Conservation (phyloP, 2,329 filamentous ascomycete species). For the Diaporthe sp. region DNA sequence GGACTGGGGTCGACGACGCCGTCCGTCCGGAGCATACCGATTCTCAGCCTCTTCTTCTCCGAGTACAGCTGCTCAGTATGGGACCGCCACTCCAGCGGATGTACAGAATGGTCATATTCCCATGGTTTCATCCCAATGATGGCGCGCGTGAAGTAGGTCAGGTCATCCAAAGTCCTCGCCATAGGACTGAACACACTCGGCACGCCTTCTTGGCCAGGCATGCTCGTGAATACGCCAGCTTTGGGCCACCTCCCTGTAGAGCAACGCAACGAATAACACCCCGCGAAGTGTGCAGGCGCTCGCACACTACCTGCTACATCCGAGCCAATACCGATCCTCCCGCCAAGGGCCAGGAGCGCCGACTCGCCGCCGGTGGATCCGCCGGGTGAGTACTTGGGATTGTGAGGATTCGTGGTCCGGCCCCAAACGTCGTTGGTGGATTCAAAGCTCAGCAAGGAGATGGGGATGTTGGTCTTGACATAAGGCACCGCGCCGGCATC, state of each 20-base stretch:
- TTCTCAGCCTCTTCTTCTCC: conserved; percentile 73
- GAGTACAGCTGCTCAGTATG: conserved; percentile 71
- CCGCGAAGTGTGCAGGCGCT: conserved; percentile 88
- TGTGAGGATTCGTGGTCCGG: conserved; percentile 85
- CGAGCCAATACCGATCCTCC: conserved; percentile 89
- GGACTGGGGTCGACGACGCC: conserved; percentile 89
- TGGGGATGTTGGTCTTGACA: conserved; percentile 91
- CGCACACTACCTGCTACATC: conserved; percentile 93
- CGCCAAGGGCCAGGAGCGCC: conserved; percentile 85
- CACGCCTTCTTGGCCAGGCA: conserved; percentile 93
- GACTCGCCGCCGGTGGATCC: conserved; percentile 91
- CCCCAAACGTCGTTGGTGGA: conserved; percentile 87
- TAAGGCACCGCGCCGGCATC: conserved; percentile 91
- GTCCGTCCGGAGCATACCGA: conserved; percentile 85
- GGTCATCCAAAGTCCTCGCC: conserved; percentile 86
- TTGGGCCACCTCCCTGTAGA: conserved; percentile 94
- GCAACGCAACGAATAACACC: conserved; percentile 88
- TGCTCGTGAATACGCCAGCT: conserved; percentile 84
- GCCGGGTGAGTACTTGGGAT: conserved; percentile 85
- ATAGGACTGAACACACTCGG: conserved; percentile 93
- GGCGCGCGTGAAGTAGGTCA: conserved; percentile 85
- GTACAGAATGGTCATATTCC: conserved; percentile 88
- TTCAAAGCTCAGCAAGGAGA: conserved; percentile 89
- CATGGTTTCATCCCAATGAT: conserved; percentile 88
- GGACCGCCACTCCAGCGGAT: conserved; percentile 84